phyloP scores from a whole-genome alignment of 2,329 filamentous ascomycete species.

The Pyricularia sp. region DNA sequence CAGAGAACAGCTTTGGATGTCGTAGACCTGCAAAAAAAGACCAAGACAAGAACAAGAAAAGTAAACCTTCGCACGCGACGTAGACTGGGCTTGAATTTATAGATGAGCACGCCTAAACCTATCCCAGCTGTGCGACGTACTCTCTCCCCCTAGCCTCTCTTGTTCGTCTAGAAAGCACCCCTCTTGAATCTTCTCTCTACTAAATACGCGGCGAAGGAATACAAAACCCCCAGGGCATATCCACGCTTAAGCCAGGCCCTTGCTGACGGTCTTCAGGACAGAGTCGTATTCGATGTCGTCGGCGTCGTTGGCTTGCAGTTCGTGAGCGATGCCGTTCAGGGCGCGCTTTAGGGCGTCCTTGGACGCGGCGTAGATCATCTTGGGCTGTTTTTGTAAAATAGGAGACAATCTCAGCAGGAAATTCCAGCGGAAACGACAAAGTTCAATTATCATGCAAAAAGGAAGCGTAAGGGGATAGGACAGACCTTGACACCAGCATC shows the following conservation, averaged over 20 bases:
- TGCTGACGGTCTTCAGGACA: conserved; percentile 58
- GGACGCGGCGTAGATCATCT: conserved; percentile 86
- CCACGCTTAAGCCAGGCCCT: conserved; percentile 40
- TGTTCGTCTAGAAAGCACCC: not conserved
- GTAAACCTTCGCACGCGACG: not conserved
- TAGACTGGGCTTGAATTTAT: not conserved
- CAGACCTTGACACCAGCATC: conserved; percentile 69
- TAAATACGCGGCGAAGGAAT: not conserved
- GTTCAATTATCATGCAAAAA: not conserved
- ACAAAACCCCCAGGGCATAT: not conserved
- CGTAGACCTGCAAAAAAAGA: not conserved
- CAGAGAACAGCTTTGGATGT: not conserved
- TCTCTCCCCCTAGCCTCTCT: not conserved
- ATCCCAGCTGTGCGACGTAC: not conserved
- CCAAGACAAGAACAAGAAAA: not conserved
- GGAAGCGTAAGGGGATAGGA: conserved; percentile 9
- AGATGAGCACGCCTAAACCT: not conserved
- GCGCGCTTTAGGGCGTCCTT: conserved; percentile 78
- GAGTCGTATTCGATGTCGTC: conserved; percentile 74
- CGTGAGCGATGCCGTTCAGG: conserved; percentile 63
- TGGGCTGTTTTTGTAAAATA: conserved; percentile 42
- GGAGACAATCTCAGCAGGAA: not conserved
- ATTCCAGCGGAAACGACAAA: conserved; percentile 9
- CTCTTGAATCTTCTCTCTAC: not conserved
- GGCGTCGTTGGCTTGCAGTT: conserved; percentile 76